phyloP scores from a whole-genome alignment of 106 monocot species.

The Triglochin maritima region DNA sequence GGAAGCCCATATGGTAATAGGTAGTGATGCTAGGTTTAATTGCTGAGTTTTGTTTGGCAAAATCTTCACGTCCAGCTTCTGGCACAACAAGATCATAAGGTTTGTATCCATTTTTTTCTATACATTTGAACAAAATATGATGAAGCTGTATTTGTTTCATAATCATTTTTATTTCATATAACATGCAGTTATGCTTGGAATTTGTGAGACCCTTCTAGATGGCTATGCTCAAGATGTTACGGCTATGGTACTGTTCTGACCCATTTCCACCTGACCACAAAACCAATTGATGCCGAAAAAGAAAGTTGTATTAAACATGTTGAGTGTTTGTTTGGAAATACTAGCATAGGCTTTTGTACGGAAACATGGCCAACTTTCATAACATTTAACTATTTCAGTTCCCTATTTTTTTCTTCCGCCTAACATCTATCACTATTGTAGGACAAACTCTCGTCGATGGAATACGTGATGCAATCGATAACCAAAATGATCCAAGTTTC shows the following conservation, averaged over 20 bases:
- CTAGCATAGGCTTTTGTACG: too few relatives aligned
- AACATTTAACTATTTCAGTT: too few relatives aligned
- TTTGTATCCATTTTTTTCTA: constrained; percentile 12
- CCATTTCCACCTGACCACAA: too few relatives aligned
- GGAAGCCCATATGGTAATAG: constrained; percentile 38
- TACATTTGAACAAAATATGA: background rate
- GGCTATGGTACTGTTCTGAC: constrained; percentile 28
- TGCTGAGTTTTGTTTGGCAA: constrained; percentile 38
- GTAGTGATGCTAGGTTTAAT: constrained; percentile 45
- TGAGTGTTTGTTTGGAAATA: too few relatives aligned
- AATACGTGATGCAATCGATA: too few relatives aligned
- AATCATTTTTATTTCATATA: background rate
- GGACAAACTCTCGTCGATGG: too few relatives aligned
- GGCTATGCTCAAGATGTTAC: constrained; percentile 29
- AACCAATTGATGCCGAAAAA: too few relatives aligned
- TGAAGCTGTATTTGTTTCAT: background rate
- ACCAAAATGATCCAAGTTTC: too few relatives aligned
- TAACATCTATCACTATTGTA: too few relatives aligned
- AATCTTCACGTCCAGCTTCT: constrained; percentile 63
- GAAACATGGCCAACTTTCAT: too few relatives aligned
- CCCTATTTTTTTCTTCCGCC: too few relatives aligned
- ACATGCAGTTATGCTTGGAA: constrained; percentile 74
- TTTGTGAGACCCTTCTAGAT: constrained; percentile 58
- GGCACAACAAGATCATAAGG: constrained; percentile 68
- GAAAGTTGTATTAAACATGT: too few relatives aligned